Conservation (phyloP, 1,139 yeast genomes). For the Nadsonia commutata region DNA sequence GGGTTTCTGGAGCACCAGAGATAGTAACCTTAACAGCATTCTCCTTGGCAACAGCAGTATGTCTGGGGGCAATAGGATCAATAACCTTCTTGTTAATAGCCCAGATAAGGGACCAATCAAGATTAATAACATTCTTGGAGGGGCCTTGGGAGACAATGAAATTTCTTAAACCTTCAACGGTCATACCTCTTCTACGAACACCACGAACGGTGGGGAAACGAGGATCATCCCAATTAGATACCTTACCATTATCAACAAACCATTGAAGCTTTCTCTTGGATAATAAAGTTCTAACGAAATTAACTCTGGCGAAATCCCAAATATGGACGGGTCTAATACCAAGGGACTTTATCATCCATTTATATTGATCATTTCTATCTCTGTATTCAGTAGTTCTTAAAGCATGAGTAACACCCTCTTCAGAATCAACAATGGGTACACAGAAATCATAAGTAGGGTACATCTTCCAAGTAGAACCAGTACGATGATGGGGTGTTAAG, state of each 20-base stretch:
- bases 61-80: conserved; percentile 94
- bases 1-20: conserved; percentile 51
- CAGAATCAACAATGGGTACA: conserved; percentile 85
- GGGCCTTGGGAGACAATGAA: conserved; percentile 94
- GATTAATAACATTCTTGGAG: conserved; percentile 83
- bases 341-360: conserved; percentile 79
- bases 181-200: conserved; percentile 98
- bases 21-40: conserved; percentile 45
- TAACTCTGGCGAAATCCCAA: conserved; percentile 96
- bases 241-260: conserved; percentile 86
- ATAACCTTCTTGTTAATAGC: conserved; percentile 90
- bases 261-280: conserved; percentile 96
- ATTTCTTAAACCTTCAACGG: conserved; percentile 89
- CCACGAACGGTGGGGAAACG: conserved; percentile 98
- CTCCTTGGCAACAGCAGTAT: conserved; percentile 54
- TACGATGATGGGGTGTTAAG: conserved; percentile 92
- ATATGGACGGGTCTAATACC: conserved; percentile 78
- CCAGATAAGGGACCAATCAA: conserved; percentile 97
- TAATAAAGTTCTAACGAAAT: conserved; percentile 83
- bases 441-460: conserved; percentile 98
- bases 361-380: conserved; percentile 95
- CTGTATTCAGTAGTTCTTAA: conserved; percentile 94
- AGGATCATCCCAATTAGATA: conserved; percentile 94
- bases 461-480: conserved; percentile 82
- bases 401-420: conserved; percentile 96